Evolutionary conservation across 2,329 filamentous ascomycete genomes (phyloP), one percentile per base, ranked within the genome.

Genomic region (Gnomoniopsis smithogilvyi): DNA sequence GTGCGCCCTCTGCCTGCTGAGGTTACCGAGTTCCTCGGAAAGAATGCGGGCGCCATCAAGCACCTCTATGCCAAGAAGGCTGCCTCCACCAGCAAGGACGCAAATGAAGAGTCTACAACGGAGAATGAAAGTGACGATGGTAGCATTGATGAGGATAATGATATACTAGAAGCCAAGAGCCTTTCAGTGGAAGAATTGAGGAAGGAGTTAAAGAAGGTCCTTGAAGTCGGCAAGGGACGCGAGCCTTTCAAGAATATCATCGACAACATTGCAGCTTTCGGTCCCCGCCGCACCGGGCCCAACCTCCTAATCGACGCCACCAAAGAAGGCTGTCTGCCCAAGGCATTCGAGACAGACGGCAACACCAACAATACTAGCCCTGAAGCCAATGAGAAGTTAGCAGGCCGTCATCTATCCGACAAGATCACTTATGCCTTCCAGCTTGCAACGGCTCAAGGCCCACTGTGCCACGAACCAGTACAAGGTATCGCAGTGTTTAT

Each of bases 341-440:
- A 86, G 76, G 87, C 91, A 76, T 93, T 86, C 65, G 70, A 74
- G 0, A 64, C 69, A 6, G 70, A 72, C 45, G 73, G 74, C 47
- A 59, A 66, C 30, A 57, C 66, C 8, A 69, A 72, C 6, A 63
- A 64, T 41, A 45, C 41, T 21, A 64, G 69, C 22, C 76, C 76
- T 3, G 72, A 74, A 7, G 75, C 76, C 3, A 76, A 78, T 51
- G 80, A 84, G 57, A 73, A 75, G 51, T 74, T 89, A 46, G 76
- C 80, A 56, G 79, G 87, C 3, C 80, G 80, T 51, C 89, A 95
- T 68, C 87, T 98, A 64, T 86, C 88, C 59, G 94, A 98, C 77
- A 98, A 96, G 71, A 90, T 98, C 63, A 81, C 86, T 10, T 93
- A 99, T 71, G 93, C 91, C 51, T 99, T 99, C 80, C 95, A 99